Evolutionary conservation across 2,329 filamentous ascomycete genomes (phyloP), one percentile per base, ranked within the genome.

Genomic region (Xylaria sp.): DNA sequence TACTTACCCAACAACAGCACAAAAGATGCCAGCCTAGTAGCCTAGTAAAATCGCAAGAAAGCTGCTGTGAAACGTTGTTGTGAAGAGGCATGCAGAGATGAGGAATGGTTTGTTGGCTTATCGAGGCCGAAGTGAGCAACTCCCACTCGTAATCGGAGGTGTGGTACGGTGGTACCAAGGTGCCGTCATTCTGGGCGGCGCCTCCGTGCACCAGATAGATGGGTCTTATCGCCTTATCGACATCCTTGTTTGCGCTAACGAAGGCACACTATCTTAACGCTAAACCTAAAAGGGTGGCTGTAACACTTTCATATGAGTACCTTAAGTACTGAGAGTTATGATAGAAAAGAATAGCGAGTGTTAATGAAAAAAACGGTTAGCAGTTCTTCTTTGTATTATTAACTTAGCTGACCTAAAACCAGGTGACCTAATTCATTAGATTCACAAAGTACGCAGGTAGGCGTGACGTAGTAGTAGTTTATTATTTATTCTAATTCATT

Each of bases 151-250:
- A 23, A 26, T 49, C 7, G 28, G n/a, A n/a, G 46, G 48, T 33
- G 17, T 38, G 53, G 53, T 57, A 42, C 15, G 6, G n/a, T 26
- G 53, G 54, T 57, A 42, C 23, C 9, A 58, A 28, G 44, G 49
- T 68, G 58, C 65, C 68, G 68, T 70, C 68, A 70, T 70, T 38
- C 53, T 53, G n/a, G 49, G 48, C 51, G 6, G 17, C 59, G 58
- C 54, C 57, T 65, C 23, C 44, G 57, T 64, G 68, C 38, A 38
- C 56, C 26, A 48, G 17, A 36, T 38, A 48, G 17, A 42, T 38
- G 53, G 58, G 51, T 13, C 68, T 70, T 68, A 70, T 70, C 68
- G 53, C 15, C 49, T 66, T 66, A 66, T 65, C 57, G 58, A 23
- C 49, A 46, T 31, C 23, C 58, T 62, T 10, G 11, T 42, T 59